phyloP scores from a whole-genome alignment of 352 stramenopile species.

The Phytopythium ostracodes region DNA sequence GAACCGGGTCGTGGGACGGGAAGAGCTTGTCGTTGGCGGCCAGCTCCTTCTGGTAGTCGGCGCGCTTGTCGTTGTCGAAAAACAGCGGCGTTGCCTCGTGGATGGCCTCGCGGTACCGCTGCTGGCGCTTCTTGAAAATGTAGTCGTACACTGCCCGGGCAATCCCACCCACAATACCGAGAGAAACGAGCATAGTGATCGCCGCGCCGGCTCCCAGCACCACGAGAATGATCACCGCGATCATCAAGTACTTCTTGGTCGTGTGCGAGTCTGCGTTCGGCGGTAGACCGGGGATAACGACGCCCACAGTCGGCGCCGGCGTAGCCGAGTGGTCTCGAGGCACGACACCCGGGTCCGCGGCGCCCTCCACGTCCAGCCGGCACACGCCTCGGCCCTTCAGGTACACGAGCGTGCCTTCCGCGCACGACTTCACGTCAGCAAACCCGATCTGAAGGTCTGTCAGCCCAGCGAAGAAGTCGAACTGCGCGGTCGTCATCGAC shows the following conservation, averaged over 20 bases:
- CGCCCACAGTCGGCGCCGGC: slow-evolving; percentile 27
- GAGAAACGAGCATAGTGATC: slow-evolving; percentile 21
- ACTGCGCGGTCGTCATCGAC: slow-evolving; percentile 44
- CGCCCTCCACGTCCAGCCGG: slow-evolving; percentile 30
- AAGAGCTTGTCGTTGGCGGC: slow-evolving; percentile 58
- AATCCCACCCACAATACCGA: slow-evolving; percentile 32
- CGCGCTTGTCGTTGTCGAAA: slow-evolving; percentile 61
- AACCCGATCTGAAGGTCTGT: slow-evolving; percentile 51
- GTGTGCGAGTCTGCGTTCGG: slow-evolving; percentile 11
- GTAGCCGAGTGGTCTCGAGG: slow-evolving; percentile 19
- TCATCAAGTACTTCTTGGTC: slow-evolving; percentile 51
- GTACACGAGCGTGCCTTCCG: slow-evolving; percentile 40
- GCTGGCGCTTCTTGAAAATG: slow-evolving; percentile 28
- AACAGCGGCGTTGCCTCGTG: slow-evolving; percentile 71
- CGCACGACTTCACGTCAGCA: slow-evolving; percentile 42
- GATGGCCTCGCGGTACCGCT: slow-evolving; percentile 41
- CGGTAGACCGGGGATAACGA: slow-evolving; percentile 31
- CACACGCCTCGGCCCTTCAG: slow-evolving; percentile 55
- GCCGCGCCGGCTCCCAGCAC: slow-evolving; percentile 22
- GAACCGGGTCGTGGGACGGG: slow-evolving; percentile 62
- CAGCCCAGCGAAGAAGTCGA: slow-evolving; percentile 65
- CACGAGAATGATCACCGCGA: slow-evolving; percentile 34
- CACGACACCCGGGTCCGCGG: slow-evolving; percentile 29
- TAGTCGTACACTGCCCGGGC: slow-evolving; percentile 40
- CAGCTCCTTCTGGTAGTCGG: slow-evolving; percentile 56